Conservation (phyloP, 768 basidiomycete genomes). For the Agrocybe praecox region DNA sequence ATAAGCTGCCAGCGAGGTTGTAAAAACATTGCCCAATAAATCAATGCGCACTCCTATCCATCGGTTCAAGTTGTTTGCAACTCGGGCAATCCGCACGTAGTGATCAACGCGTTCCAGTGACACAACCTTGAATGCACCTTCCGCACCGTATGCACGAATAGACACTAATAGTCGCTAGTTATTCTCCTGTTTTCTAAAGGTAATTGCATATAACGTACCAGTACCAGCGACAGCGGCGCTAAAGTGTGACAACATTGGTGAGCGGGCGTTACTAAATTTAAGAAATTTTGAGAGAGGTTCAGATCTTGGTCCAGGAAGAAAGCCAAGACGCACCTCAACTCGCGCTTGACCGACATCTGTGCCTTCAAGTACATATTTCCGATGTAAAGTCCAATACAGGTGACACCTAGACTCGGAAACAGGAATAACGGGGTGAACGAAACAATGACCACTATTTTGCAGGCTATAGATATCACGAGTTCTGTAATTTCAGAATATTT, state of each 20-base stretch:
- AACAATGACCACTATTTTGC: slow-evolving; percentile 44
- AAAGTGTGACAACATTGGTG: slow-evolving; percentile 21
- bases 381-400: slow-evolving; percentile 41
- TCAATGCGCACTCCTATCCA: slow-evolving; percentile 57
- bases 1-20: slow-evolving; percentile 55
- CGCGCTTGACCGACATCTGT: slow-evolving; percentile 45
- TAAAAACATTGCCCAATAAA: slow-evolving; percentile 56
- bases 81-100: slow-evolving; percentile 46
- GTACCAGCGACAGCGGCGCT: slow-evolving; percentile 52
- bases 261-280: slow-evolving; percentile 17
- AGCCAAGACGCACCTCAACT: slow-evolving; percentile 24
- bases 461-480: slow-evolving; percentile 35
- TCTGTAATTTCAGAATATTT: slow-evolving; percentile 27
- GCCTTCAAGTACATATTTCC: slow-evolving; percentile 45
- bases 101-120: slow-evolving; percentile 53
- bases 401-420: slow-evolving; percentile 41
- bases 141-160: slow-evolving; percentile 66
- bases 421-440: slow-evolving; percentile 45
- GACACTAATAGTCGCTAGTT: slow-evolving; percentile 32
- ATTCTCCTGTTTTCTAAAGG: neutral
- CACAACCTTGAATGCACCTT: slow-evolving; percentile 46
- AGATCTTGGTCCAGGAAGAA: neutral
- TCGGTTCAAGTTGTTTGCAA: slow-evolving; percentile 51
- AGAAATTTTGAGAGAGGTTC: neutral
- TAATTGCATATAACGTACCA: slow-evolving; percentile 27